A percentile compares a stretch with the other conserved stretches of the same genome.
phyloP scores from a whole-genome alignment of 2,329 filamentous ascomycete genomes.

The Fusarium floridanum region DNA sequence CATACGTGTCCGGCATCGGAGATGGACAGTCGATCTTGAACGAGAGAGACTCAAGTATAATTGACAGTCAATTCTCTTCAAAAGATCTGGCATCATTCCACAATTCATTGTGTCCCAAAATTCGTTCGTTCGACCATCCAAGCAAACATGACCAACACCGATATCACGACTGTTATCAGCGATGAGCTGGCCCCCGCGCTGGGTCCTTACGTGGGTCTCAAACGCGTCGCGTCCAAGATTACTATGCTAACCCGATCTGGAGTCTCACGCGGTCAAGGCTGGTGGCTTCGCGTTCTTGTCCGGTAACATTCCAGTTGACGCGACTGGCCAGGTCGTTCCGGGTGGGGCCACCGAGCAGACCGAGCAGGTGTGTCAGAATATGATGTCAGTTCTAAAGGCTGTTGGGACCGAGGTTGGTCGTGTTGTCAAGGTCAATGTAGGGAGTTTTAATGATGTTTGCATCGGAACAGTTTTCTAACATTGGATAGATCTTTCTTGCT shows the following conservation, averaged over 20 bases:
- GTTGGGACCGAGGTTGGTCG: neutral
- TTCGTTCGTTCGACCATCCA: neutral
- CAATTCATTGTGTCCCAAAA: neutral
- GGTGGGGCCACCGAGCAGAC: neutral
- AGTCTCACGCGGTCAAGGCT: neutral
- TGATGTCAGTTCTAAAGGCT: neutral
- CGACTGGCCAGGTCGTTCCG: neutral
- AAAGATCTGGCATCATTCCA: neutral
- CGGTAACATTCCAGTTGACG: neutral
- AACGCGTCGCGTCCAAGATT: neutral
- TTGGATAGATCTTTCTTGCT: neutral
- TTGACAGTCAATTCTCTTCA: neutral
- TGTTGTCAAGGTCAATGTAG: constrained; percentile 2
- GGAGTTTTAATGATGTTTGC: neutral
- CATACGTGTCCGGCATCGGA: neutral
- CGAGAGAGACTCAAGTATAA: neutral
- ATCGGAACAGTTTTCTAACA: neutral
- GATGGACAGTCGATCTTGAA: neutral
- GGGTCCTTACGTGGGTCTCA: constrained; percentile 1
- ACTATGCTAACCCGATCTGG: neutral
- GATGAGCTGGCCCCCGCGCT: neutral
- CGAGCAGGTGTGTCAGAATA: neutral
- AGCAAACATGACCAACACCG: neutral
- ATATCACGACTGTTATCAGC: neutral
- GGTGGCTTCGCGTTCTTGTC: neutral